Conservation (phyloP, 1,284 basidiomycete species). For the Pisolithus thermaeus region DNA sequence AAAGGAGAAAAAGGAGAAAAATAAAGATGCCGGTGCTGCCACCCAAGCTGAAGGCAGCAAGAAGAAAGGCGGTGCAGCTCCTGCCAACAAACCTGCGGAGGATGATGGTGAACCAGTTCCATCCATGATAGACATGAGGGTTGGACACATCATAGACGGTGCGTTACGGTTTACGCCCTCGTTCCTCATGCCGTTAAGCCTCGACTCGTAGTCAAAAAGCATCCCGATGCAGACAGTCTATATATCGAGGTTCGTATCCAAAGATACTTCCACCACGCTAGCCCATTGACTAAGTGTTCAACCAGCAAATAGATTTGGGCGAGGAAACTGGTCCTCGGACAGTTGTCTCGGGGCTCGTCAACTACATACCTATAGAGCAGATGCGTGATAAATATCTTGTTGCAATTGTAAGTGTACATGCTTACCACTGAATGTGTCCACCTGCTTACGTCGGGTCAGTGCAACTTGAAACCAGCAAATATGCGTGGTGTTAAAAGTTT, state of each 20-base stretch:
- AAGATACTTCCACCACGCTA: neutral
- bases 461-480: conserved; percentile 91
- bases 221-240: conserved; percentile 90
- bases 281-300: neutral
- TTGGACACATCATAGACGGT: conserved; percentile 89
- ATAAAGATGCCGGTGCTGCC: conserved; percentile 36
- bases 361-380: conserved; percentile 91
- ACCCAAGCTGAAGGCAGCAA: conserved; percentile 36
- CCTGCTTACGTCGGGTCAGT: conserved; percentile 36
- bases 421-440: neutral
- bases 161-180: conserved; percentile 22
- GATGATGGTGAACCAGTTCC: conserved; percentile 77
- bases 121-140: conserved; percentile 91
- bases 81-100: conserved; percentile 41
- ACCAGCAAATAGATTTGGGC: conserved; percentile 88
- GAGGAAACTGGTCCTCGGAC: conserved; percentile 91
- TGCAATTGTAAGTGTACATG: conserved; percentile 60
- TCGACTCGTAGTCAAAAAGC: conserved; percentile 67
- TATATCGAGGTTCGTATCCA: conserved; percentile 69
- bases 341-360: conserved; percentile 90
- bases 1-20: conserved; percentile 46
- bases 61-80: conserved; percentile 36
- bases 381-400: conserved; percentile 85
- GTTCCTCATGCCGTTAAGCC: neutral
- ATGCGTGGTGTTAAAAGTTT: conserved; percentile 97